Percentiles rank a stretch among this genome's conserved stretches.
phyloP scores from a whole-genome alignment of 176 grass and related monocot species.

The Eleusine coracana region DNA sequence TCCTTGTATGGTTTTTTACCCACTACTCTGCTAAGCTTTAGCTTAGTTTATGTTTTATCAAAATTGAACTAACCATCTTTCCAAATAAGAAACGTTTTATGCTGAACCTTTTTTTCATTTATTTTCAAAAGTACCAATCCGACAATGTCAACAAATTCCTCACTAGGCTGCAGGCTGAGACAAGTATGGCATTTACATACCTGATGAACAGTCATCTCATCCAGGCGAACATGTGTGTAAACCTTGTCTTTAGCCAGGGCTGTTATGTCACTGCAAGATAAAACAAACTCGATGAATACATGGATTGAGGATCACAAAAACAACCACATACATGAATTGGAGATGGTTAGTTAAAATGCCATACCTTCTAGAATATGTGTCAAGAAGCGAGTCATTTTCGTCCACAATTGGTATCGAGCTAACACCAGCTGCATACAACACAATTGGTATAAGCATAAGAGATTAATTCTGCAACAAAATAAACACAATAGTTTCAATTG shows the following conservation, averaged over 20 bases:
- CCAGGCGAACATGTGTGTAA: conserved; percentile 86
- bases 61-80: neutral
- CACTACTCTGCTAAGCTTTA: conserved; percentile 2
- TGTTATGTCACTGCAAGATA: conserved; percentile 90
- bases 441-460: conserved; percentile 15
- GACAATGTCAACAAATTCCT: neutral
- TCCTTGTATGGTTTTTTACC: neutral
- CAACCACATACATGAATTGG: neutral
- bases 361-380: conserved; percentile 98
- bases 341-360: neutral
- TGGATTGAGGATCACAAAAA: neutral
- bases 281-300: conserved; percentile 28
- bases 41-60: neutral
- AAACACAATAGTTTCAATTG: neutral
- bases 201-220: conserved; percentile 95
- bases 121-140: neutral
- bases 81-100: conserved; percentile 8
- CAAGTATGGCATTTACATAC: conserved; percentile 34
- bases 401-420: conserved; percentile 97
- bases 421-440: conserved; percentile 70
- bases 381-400: conserved; percentile 87
- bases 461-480: neutral
- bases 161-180: neutral
- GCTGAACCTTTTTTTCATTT: neutral
- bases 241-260: conserved; percentile 97